Base-by-base conservation (phyloP, 495 filamentous ascomycete species). In the Polyplosphaeria fusca region DNA sequence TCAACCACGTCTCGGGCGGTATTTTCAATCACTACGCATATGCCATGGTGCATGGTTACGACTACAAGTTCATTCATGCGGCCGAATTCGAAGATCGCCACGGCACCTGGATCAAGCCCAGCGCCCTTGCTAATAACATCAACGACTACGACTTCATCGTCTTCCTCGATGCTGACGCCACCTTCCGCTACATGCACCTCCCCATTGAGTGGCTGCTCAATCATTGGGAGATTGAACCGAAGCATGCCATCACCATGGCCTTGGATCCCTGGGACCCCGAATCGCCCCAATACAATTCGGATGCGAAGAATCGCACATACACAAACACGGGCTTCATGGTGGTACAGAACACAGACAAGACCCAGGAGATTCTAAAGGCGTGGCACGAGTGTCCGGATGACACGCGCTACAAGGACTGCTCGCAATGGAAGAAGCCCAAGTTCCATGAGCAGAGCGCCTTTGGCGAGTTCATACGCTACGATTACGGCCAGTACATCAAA, bases 161-260 rank as follows among this genome's bases (percentile, higher is more conserved):
- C 37, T 78, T 76, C 71, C 45, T 79, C 37, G 78, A 81, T 58
- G 73, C 74, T 54, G 78, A 81, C 51, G 71, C 70, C 50, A 68
- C 78, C 43, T 73, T 78, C 55, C 62, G 67, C 28, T 65, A 70
- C 38, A 73, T 73, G 48, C 72, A 81, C 35, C 62, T 81, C 5
- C 76, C 78, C 11, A 60, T 79, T 22, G 78, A 81, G 64, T 81
- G 77, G 76, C 64, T 81, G 38, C 65, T 81, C n/a, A 79, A 79
- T 67, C 74, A 77, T 67, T 81, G 77, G 78, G 61, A 73, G 37
- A 73, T 79, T 46, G 67, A 65, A 44, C 56, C 63, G 5, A 50
- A 71, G 11, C 73, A 70, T 37, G 64, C 76, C 19, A 60, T 79
- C 41, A 74, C 77, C 39, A 70, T 79, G 70, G 72, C 77, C 22